These are phyloP conservation scores for Dothideomycetes sp. DNA, from an alignment of 2,329 filamentous ascomycete species.

Conservation along the genomic window DNA sequence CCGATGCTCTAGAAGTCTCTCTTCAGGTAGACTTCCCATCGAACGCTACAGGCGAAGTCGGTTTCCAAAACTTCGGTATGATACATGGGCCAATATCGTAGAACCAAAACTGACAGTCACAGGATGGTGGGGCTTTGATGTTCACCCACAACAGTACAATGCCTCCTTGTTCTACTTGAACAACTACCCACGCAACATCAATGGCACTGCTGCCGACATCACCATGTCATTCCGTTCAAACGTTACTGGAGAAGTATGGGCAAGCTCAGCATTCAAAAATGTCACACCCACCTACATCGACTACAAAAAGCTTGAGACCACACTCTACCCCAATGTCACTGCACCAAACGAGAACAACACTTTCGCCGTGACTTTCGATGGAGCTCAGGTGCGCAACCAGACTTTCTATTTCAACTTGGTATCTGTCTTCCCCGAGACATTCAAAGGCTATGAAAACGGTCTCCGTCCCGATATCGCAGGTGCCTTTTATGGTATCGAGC, in stretches of 20 bases:
- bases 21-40: conserved; percentile 31
- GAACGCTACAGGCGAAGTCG: conserved; percentile 33
- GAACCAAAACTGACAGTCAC: background rate
- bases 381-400: conserved; percentile 30
- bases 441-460: conserved; percentile 44
- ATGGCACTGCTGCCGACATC: conserved; percentile 30
- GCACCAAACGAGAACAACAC: conserved; percentile 43
- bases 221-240: conserved; percentile 32
- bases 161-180: conserved; percentile 42
- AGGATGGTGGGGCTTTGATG: conserved; percentile 44
- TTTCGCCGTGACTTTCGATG: conserved; percentile 42
- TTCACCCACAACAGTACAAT: conserved; percentile 39
- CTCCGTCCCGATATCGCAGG: conserved; percentile 42
- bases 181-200: conserved; percentile 24
- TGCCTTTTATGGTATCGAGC: conserved; percentile 33
- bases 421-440: conserved; percentile 46
- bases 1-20: conserved; percentile 35
- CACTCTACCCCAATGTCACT: conserved; percentile 34
- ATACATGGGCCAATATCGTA: background rate
- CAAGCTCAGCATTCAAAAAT: conserved; percentile 23
- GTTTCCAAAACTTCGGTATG: conserved; percentile 38
- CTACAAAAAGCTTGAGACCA: conserved; percentile 25
- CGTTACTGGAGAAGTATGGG: conserved; percentile 35
- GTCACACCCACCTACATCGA: conserved; percentile 15
- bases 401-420: conserved; percentile 45